Conservation (phyloP, 768 basidiomycete genomes). For the Auricularia sp. region DNA sequence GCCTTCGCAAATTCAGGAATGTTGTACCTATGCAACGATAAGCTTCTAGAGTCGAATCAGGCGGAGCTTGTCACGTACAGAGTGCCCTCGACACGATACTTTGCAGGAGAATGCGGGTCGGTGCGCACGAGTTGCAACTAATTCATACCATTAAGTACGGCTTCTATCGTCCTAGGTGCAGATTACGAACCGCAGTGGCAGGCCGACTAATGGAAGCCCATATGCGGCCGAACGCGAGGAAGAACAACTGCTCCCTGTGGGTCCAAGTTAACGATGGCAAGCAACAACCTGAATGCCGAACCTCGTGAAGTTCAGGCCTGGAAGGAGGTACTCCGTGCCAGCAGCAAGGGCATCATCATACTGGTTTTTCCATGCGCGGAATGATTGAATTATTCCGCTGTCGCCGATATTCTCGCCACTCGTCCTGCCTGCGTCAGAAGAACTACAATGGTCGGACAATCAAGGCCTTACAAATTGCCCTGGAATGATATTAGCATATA, state of each 20-base stretch:
- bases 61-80: constrained; percentile 26
- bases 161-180: no score
- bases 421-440: constrained; percentile 29
- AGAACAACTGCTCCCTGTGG: constrained; percentile 82
- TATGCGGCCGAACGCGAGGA: constrained; percentile 80
- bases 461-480: constrained; percentile 59
- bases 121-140: constrained; percentile 72
- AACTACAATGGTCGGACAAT: no score
- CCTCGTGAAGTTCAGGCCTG: constrained; percentile 72
- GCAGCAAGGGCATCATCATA: constrained; percentile 46
- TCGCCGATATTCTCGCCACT: constrained; percentile 91
- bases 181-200: constrained; percentile 50
- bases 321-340: constrained; percentile 65
- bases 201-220: constrained; percentile 80
- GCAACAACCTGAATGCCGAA: constrained; percentile 16
- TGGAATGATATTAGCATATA: constrained; percentile 18
- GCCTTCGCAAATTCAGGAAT: constrained; percentile 82
- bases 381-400: constrained; percentile 74
- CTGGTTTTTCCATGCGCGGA: constrained; percentile 83
- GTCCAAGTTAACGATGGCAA: not conserved
- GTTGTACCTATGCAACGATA: constrained; percentile 30
- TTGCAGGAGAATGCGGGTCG: constrained; percentile 79
- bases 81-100: constrained; percentile 78
- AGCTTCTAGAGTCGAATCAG: no score
- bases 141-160: not conserved